Base-by-base conservation (phyloP, 805 yeast species). In the Kluyveromyces wickerhamii region DNA sequence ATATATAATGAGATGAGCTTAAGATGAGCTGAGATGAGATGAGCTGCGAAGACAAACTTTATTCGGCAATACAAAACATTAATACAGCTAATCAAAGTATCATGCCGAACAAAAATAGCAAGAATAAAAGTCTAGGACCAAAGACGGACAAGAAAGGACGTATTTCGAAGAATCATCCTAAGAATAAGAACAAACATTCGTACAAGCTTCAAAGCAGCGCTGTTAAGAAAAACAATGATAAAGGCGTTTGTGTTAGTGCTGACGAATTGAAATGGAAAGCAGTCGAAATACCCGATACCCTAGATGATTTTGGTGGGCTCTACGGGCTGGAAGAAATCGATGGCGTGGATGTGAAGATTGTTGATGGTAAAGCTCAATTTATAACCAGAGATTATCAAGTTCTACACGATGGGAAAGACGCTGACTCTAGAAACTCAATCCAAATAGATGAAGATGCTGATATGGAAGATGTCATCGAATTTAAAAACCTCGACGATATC, bases 251-350 rank as follows among this genome's bases (percentile, higher is more conserved):
- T 16, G 73, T 77, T 11, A 63, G 62, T 16, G 70, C 72, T 2
- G 69, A 69, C 42, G 65, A 66, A 13, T 60, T 83, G 42, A 62
- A 65, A 7, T 89, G 98, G 98, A 82, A 80, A 44, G 54, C 78
- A 3, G 94, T 88, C 6, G 81, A 78, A 2, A 71, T 88, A 34
- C 89, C 94, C 4, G 89, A 84, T 43, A 78, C 85, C 17, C 59
- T 84, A 32, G 95, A 78, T 40, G 95, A 86, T 57, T 84, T 81
- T 51, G 88, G 83, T 44, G 96, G 96, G 0, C 80, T 88, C 48
- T 86, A 78, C 54, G 98, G 96, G 0, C 63, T 92, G 22, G 98
- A 89, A 56, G 97, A 89, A 54, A 69, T 92, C 33, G 96, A 86
- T 38, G 96, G 96, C 28, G 96, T 89, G 21, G 88, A 72, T 49